Evolutionary conservation across 352 stramenopile genomes (phyloP).

Genomic region (Phytophthora sp.): DNA sequence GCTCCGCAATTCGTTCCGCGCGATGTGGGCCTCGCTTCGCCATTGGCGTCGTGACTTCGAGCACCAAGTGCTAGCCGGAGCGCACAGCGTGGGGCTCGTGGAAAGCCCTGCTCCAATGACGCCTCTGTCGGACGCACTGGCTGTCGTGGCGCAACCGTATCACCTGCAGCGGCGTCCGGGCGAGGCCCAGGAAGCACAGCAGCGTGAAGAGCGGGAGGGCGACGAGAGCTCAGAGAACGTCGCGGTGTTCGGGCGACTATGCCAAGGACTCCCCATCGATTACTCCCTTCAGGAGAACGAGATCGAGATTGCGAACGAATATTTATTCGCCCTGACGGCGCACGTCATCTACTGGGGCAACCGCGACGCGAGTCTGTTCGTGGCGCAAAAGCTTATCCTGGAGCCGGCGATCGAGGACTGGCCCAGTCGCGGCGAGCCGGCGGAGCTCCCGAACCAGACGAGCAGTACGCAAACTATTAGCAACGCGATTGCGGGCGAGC

Average conservation of each 20-base stretch:
- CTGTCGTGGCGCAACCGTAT: slow-evolving; percentile 30
- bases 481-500: not conserved
- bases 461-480: slow-evolving; percentile 7
- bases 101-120: slow-evolving; percentile 46
- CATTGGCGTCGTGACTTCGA: slow-evolving; percentile 83
- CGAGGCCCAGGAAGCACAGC: slow-evolving; percentile 24
- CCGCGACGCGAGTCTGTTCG: slow-evolving; percentile 91
- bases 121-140: slow-evolving; percentile 39
- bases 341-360: slow-evolving; percentile 94
- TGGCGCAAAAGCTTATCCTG: slow-evolving; percentile 89
- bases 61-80: slow-evolving; percentile 67
- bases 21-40: slow-evolving; percentile 78
- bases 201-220: slow-evolving; percentile 34
- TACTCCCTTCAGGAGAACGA: slow-evolving; percentile 95
- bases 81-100: slow-evolving; percentile 76
- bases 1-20: slow-evolving; percentile 80
- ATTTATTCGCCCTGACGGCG: slow-evolving; percentile 91
- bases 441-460: not conserved
- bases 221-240: slow-evolving; percentile 50
- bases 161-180: slow-evolving; percentile 23
- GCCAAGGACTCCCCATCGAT: slow-evolving; percentile 76
- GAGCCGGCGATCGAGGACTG: slow-evolving; percentile 55
- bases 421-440: slow-evolving; percentile 3
- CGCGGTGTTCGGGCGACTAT: slow-evolving; percentile 66
- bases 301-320: slow-evolving; percentile 95